Percentiles rank a stretch among this genome's conserved stretches.
These are phyloP conservation scores for Dichotomocladium elegans DNA, from an alignment of 371 early-diverging fungal genomes.

Conservation along the genomic window DNA sequence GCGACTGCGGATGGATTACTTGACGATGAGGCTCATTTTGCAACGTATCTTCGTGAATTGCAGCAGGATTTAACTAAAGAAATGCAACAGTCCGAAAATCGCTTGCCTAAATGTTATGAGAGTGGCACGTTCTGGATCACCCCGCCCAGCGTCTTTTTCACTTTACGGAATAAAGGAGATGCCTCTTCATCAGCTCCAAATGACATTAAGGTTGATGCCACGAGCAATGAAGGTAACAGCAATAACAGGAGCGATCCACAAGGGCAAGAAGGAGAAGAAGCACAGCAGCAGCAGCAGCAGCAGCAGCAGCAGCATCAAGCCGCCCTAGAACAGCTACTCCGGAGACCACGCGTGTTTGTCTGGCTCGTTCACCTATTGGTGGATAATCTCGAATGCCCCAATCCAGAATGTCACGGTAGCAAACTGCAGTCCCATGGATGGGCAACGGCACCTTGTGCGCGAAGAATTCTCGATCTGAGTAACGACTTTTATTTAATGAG, in stretches of 20 bases:
- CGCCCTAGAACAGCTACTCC: not conserved
- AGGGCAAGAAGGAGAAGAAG: not conserved
- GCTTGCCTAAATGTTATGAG: constrained; percentile 1
- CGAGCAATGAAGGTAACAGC: not conserved
- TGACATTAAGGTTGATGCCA: not conserved
- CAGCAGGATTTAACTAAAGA: not conserved
- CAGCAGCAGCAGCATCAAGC: not conserved
- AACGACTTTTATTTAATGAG: constrained; percentile 3
- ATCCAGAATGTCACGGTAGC: not conserved
- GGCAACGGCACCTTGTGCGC: constrained; percentile 2
- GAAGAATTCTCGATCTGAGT: not conserved
- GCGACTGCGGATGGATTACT: not conserved
- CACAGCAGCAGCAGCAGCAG: not conserved
- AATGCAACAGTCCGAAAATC: not conserved
- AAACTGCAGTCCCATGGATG: constrained; percentile 4
- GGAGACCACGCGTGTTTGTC: constrained; percentile 1
- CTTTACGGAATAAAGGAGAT: not conserved
- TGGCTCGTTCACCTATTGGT: constrained; percentile 1
- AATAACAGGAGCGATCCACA: not conserved
- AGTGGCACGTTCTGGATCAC: constrained; percentile 2
- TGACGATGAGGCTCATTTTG: not conserved
- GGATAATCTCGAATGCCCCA: not conserved
- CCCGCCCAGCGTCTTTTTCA: not conserved
- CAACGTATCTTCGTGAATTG: not conserved
- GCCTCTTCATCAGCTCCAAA: not conserved